Evolutionary conservation across 176 grass and related monocot species (phyloP).

Genomic region (Triticum dicoccoides): DNA sequence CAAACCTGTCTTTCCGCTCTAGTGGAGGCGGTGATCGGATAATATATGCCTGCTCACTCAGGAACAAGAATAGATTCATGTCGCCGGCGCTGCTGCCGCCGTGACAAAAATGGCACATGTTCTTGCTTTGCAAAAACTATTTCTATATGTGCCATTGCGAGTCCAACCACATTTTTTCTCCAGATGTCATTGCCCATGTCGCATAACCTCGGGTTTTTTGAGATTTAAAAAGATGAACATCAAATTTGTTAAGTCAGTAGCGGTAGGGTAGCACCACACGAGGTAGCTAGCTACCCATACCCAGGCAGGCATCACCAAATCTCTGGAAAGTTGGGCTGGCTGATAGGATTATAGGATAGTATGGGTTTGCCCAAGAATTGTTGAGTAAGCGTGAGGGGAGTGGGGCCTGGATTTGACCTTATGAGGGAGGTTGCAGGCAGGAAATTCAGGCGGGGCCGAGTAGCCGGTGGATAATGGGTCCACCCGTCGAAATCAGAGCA

Average conservation of each 20-base stretch:
- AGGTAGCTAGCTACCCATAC: neutral
- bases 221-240: neutral
- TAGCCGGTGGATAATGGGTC: constrained; percentile 40
- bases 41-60: constrained; percentile 1
- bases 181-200: neutral
- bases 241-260: no score
- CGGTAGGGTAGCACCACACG: neutral
- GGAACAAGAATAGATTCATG: neutral
- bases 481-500: constrained; percentile 26
- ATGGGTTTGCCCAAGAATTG: neutral
- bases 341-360: neutral
- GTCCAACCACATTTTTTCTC: neutral
- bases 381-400: neutral
- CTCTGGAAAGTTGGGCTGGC: neutral
- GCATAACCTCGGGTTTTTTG: neutral
- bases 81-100: neutral
- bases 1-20: constrained; percentile 23
- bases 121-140: neutral
- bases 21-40: constrained; percentile 16
- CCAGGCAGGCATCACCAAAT: neutral
- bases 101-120: neutral
- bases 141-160: neutral
- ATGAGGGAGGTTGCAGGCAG: neutral
- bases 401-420: constrained; percentile 7
- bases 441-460: neutral